Base-by-base conservation (phyloP, 495 filamentous ascomycete genomes). In the Penicillium ucsense region DNA sequence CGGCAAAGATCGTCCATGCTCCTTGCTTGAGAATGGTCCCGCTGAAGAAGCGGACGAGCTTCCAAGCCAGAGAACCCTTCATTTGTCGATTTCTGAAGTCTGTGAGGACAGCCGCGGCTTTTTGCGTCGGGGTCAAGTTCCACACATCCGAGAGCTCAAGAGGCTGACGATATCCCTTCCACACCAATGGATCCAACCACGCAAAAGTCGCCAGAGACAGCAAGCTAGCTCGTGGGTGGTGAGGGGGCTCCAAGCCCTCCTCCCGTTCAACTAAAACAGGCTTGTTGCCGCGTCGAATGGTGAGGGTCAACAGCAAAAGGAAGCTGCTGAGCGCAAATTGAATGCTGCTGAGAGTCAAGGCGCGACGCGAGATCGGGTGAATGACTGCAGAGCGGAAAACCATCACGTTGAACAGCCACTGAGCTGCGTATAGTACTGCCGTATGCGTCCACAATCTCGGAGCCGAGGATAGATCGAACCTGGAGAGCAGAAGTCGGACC, bases 391-490 rank as follows among this genome's bases (percentile, higher is more conserved):
- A 94, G 35, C 94, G 85, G 72, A 97, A 92, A 5, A 88, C 64
- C 51, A 88, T 66, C 11, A 87, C 51, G 2, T 76, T 73, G 57
- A 90, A 82, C 32, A 91, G 55, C 86, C 92, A 96, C 57, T 89
- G 85, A 43, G 84, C 70, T 44, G 75, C 73, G 62, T 99, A 99
- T n/a, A 97, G 75, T 39, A 75, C 67, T 6, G 89, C 83, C 0
- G 94, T 97, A 64, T 99, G 92, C 53, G 89, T 88, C 94, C 94
- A 99, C 7, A 97, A 65, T 36, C 78, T 75, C 10, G 85, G 84
- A 28, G 89, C 76, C 1, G 71, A 73, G 43, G 57, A 58, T 55
- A 81, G 81, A 52, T 78, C 76, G 32, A 78, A 76, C 49, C 80
- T 81, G 11, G 84, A 83, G 46, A 89, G 73, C 31, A 86, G 71